Base-by-base conservation (phyloP, 768 basidiomycete species). In the Lyophyllum semitale region DNA sequence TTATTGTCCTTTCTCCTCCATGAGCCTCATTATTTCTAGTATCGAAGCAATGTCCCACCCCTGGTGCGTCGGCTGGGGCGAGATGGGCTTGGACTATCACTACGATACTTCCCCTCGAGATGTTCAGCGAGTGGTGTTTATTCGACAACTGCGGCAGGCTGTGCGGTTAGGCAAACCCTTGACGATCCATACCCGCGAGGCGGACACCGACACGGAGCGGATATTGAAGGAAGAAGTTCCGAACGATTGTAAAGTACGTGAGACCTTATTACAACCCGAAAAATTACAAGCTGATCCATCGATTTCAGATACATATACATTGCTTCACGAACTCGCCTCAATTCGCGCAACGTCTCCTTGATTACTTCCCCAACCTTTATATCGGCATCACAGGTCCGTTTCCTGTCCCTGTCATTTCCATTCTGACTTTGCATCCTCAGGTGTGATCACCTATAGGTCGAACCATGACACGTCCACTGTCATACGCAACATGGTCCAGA, bases 61-160 rank as follows among this genome's bases (percentile, higher is more conserved):
- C 1, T 83, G 87, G 11, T 93, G 91, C 63, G 91, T 94, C 7
- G 90, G 91, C 3, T 89, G 88, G 86, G 93, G 93, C 0, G 93
- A 95, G 64, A 93, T 93, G 53, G 91, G 93, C 0, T 79, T 92
- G 12, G 92, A 94, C 58, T 93, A 91, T 61, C 89, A 93, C 67
- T 91, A 93, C 68, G 84, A 90, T 69, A 79, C 84, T 58, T 89
- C 90, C 0, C 89, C 91, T 0, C 82, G 87, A 9, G 78, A 82
- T 0, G 62, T 85, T 1, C 93, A 95, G 63, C 84, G 79, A 51
- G 71, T 71, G 0, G 83, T 92, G 11, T 86, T 95, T 47, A 67
- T 71, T 1, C 75, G 87, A 8, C 93, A 95, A 67, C 79, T 94
- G 6, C 74, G 75, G 15, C 80, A 79, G 1, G 91, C 92, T 0